Conservation (phyloP, 441 rosid genomes). For the Erodium trifolium region DNA sequence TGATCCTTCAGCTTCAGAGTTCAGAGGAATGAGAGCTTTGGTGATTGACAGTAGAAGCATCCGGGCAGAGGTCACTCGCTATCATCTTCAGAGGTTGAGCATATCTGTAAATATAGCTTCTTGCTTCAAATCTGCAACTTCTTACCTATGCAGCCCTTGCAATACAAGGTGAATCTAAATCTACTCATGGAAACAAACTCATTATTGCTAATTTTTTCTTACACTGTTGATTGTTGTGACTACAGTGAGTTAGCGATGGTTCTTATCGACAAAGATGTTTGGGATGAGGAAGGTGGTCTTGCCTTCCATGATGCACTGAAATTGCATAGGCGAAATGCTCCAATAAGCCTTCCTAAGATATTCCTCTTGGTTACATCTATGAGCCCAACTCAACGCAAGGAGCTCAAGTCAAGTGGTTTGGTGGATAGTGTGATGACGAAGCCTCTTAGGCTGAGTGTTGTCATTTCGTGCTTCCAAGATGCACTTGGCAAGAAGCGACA, state of each 20-base stretch:
- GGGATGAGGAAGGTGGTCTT: constrained; percentile 47
- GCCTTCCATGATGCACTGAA: constrained; percentile 30
- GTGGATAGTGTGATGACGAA: constrained; percentile 55
- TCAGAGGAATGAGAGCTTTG: constrained; percentile 56
- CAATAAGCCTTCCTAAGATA: constrained; percentile 39
- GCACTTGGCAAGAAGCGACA: constrained; percentile 53
- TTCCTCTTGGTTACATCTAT: constrained; percentile 56
- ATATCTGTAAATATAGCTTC: constrained; percentile 39
- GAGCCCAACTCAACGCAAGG: constrained; percentile 31
- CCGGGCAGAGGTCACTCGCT: constrained; percentile 73
- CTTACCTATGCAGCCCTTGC: constrained; percentile 28
- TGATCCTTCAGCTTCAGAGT: constrained; percentile 39
- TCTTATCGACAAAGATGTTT: constrained; percentile 66
- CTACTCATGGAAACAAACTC: no score
- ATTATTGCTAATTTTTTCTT: no score
- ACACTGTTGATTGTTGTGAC: constrained; percentile 7
- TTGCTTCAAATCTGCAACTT: constrained; percentile 39
- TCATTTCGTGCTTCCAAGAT: constrained; percentile 68
- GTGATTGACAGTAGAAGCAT: constrained; percentile 64
- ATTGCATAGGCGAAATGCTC: constrained; percentile 14
- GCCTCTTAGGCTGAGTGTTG: constrained; percentile 63
- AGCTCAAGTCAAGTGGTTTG: constrained; percentile 46
- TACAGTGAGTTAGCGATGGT: constrained; percentile 45
- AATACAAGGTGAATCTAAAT: constrained; percentile 33
- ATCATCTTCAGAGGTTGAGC: constrained; percentile 74